These are phyloP conservation scores for Ustilago vetiveriae DNA, from an alignment of 1,284 basidiomycete genomes.

Conservation along the genomic window DNA sequence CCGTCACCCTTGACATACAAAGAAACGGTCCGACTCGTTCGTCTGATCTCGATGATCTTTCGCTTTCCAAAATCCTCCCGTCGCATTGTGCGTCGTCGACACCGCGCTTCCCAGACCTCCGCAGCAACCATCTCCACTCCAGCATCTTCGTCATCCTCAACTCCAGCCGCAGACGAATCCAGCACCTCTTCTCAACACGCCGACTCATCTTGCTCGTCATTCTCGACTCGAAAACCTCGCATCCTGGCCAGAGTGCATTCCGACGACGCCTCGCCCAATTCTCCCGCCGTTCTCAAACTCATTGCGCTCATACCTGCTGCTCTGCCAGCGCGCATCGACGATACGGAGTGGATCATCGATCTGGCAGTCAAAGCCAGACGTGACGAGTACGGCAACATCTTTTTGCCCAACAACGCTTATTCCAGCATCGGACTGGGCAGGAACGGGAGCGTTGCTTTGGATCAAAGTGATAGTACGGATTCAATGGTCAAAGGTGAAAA, in stretches of 20 bases:
- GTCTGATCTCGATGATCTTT: constrained; percentile 37
- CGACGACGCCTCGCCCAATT: constrained; percentile 16
- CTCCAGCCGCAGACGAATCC: background rate
- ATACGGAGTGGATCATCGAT: constrained; percentile 14
- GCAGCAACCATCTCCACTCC: background rate
- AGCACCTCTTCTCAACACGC: constrained; percentile 5
- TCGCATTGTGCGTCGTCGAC: constrained; percentile 15
- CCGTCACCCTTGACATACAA: constrained; percentile 30
- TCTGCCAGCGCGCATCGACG: constrained; percentile 9
- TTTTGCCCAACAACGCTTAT: constrained; percentile 21
- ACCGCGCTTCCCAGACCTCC: background rate
- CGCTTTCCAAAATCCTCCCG: constrained; percentile 40
- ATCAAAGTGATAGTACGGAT: background rate
- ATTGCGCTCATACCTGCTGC: constrained; percentile 28
- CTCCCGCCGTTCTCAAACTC: constrained; percentile 22
- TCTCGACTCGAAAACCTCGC: constrained; percentile 7
- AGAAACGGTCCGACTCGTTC: constrained; percentile 37
- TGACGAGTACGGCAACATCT: constrained; percentile 31
- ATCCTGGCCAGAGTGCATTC: constrained; percentile 23
- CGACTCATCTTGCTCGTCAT: background rate
- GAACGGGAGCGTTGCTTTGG: background rate
- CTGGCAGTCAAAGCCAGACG: constrained; percentile 20
- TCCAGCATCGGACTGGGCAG: background rate
- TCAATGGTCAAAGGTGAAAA: background rate
- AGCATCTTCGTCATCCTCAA: background rate